Evolutionary conservation across 208 protist species (phyloP).

Genomic region (Zelonia costaricensis): DNA sequence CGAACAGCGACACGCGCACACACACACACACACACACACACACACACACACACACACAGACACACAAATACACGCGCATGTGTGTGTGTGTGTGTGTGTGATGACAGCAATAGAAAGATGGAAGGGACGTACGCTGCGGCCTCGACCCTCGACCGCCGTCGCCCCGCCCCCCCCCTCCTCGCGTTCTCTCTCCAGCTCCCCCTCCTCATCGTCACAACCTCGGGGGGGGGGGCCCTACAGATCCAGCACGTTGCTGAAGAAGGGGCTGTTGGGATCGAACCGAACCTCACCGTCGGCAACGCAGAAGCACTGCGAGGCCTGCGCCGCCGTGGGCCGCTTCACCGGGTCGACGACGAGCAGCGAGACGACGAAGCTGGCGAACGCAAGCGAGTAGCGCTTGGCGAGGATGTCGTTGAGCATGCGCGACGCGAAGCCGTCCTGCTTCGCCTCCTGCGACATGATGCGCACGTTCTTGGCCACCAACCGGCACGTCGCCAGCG

Average conservation of each 20-base stretch:
- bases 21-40: neutral
- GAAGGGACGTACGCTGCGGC: no score
- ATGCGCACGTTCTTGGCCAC: conserved; percentile 55
- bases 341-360: conserved; percentile 65
- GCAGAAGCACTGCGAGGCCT: conserved; percentile 58
- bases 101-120: no score
- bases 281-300: conserved; percentile 40
- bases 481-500: conserved; percentile 70
- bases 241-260: conserved; percentile 78
- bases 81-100: neutral
- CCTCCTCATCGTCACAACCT: no score
- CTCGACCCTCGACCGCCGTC: no score
- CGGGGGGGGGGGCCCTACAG: no score
- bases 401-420: conserved; percentile 70
- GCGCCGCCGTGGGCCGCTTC: conserved; percentile 67
- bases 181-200: no score
- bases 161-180: no score
- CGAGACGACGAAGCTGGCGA: conserved; percentile 80
- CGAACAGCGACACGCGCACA: neutral
- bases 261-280: conserved; percentile 58
- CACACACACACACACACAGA: neutral
- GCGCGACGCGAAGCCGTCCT: conserved; percentile 62
- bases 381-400: conserved; percentile 59
- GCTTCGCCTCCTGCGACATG: conserved; percentile 75
- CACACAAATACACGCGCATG: neutral